These are phyloP conservation scores for Crithidia sp. DNA, from an alignment of 208 protist species.

Conservation along the genomic window DNA sequence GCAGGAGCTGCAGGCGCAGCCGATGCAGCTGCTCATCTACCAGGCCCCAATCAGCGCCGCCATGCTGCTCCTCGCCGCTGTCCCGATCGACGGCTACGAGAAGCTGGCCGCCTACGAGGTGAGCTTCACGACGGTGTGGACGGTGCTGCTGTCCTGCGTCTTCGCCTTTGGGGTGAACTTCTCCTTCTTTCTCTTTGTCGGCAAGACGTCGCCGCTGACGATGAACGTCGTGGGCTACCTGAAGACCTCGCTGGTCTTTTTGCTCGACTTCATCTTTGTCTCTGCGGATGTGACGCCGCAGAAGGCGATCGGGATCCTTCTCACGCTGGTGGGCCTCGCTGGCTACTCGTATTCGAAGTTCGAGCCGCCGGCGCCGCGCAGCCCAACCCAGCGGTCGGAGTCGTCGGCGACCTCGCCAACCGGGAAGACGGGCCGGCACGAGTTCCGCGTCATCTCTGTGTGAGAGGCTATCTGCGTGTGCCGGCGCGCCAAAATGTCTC, in stretches of 20 bases:
- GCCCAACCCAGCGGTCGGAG: background rate
- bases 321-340: constrained; percentile 69
- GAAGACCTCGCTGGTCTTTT: constrained; percentile 81
- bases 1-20: constrained; percentile 67
- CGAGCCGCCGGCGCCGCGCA: constrained; percentile 6
- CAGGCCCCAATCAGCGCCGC: constrained; percentile 80
- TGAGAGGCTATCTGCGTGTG: background rate
- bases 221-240: constrained; percentile 88
- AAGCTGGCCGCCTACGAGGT: constrained; percentile 56
- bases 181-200: constrained; percentile 87
- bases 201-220: constrained; percentile 83
- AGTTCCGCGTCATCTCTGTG: constrained; percentile 14
- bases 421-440: background rate
- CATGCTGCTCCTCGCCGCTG: constrained; percentile 70
- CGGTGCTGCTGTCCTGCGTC: constrained; percentile 71
- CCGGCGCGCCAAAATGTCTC: background rate
- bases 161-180: constrained; percentile 92
- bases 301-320: constrained; percentile 47
- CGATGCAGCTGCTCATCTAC: constrained; percentile 91
- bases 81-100: constrained; percentile 60
- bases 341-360: constrained; percentile 59
- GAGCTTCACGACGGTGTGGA: constrained; percentile 62
- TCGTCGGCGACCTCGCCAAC: background rate
- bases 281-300: constrained; percentile 30
- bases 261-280: constrained; percentile 66